A percentile compares a stretch with the other conserved stretches of the same genome.
phyloP scores from a whole-genome alignment of 352 stramenopile species.

The Lagenidium giganteum region DNA sequence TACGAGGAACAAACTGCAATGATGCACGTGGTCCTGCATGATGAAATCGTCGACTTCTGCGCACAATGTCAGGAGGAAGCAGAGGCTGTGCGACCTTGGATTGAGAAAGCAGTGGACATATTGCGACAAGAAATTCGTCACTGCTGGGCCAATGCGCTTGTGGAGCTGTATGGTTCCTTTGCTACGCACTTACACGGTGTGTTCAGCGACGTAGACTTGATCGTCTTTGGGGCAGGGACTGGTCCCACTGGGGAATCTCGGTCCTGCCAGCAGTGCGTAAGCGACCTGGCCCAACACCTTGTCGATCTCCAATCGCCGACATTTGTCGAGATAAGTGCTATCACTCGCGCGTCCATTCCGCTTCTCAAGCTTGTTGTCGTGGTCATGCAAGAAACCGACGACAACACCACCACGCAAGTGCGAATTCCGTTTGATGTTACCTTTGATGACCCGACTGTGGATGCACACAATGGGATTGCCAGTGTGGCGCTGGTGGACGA shows the following conservation, averaged over 20 bases:
- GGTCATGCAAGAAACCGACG: conserved; percentile 10
- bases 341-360: conserved; percentile 69
- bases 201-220: conserved; percentile 73
- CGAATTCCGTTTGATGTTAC: conserved; percentile 80
- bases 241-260: conserved; percentile 1
- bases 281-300: conserved; percentile 22
- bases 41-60: conserved; percentile 69
- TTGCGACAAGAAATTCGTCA: conserved; percentile 36
- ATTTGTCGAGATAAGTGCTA: conserved; percentile 60
- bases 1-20: conserved; percentile 77
- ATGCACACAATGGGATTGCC: conserved; percentile 66
- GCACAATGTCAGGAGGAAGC: conserved; percentile 38
- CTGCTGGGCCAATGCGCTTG: conserved; percentile 34
- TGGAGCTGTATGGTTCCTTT: conserved; percentile 77
- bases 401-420: conserved; percentile 4
- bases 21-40: conserved; percentile 75
- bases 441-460: conserved; percentile 60
- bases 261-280: conserved; percentile 56
- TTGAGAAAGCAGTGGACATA: conserved; percentile 46
- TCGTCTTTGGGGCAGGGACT: conserved; percentile 61
- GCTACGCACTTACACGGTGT: conserved; percentile 55
- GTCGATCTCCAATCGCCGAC: conserved; percentile 1
- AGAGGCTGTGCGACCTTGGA: conserved; percentile 23
- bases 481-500: conserved; percentile 66
- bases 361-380: conserved; percentile 70